Base-by-base conservation (phyloP, 2,329 filamentous ascomycete species). In the Teratosphaeriaceae sp. region DNA sequence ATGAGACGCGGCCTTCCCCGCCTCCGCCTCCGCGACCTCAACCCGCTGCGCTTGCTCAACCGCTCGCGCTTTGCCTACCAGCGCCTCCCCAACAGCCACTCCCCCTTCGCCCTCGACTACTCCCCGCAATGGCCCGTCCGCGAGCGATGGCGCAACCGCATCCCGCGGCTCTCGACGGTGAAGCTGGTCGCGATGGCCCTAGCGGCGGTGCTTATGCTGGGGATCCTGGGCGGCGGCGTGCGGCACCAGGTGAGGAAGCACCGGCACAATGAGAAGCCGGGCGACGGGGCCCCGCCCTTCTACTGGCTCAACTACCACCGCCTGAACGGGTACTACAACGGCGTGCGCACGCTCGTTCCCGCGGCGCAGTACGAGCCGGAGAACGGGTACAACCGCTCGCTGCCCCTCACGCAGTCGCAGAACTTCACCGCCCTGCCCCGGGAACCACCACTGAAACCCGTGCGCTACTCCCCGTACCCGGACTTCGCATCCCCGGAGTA, bases 251-350 rank as follows among this genome's bases (percentile, higher is more conserved):
- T 34, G 16, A 39, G 45, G 24, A 26, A 15, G 15, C 29, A 41
- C 5, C 19, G 45, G 40, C 15, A 43, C 39, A 49, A 33, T 48
- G 62, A 44, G 53, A 57, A 37, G 53, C 60, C 35, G 59, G 62
- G 38, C 4, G 57, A 60, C 38, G 54, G 58, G 42, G 58, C 56
- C 27, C 59, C 59, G 44, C 57, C 63, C 29, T 71, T 66, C 49
- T 63, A 63, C 51, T 72, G 70, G 70, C 64, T 70, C 52, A 60
- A 66, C 48, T 73, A 67, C 43, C 56, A 64, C 29, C 57, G 64
- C 35, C 49, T 73, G 38, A 64, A 66, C 46, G 69, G 67, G 31
- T 72, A 67, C 54, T 74, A 69, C 58, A 72, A 70, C 40, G 71
- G 71, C 40, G 60, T 73, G 27, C 62, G 67, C 40, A 71, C 65